Evolutionary conservation across 108 stramenopile species (phyloP), one percentile per base, ranked within the genome.

Genomic region (Pseudonitzschia pungens): DNA sequence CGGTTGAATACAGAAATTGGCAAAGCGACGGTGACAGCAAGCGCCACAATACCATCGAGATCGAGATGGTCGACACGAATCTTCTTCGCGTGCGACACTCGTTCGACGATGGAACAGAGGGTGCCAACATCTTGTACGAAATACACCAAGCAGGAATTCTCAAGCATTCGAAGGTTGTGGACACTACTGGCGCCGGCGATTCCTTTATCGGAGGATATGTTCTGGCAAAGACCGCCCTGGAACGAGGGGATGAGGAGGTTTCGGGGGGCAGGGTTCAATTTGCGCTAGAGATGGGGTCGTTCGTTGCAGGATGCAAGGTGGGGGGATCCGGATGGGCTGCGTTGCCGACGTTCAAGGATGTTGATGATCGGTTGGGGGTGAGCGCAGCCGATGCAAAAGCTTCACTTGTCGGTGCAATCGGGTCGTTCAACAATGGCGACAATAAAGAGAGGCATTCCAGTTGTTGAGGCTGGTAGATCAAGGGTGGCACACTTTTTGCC

Each of bases 161-260:
- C 6, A 20, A 31, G n/a, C 51, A 82, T 68, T 67, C 53, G 1
- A 52, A 56, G 10, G 45, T 87, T 18, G 79, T 82, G 15, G 86
- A 87, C 65, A 87, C 86, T 16, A 87, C 86, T 5, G 86, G 86
- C 26, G 80, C 86, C 22, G 86, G 86, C 2, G 86, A 87, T 51
- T 78, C 83, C 15, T 87, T 87, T 43, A 82, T 84, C 33, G 86
- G 78, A n/a, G 86, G 78, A 4, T 87, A 77, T 62, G 22, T 87
- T 16, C 9, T 82, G 69, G n/a, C 75, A 7, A 18, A 7, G 26
- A 33, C 48, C 43, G 22, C 44, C 58, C 0, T 42, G 41, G 7
- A 58, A 12, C 4, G 31, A 15, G 50, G 68, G 29, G 43, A 70
- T 2, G n/a, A 28, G 26, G 12, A 22, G 5, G 44, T 16, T 16